Evolutionary conservation across 768 basidiomycete species (phyloP).

Genomic region (Hypholoma fasciculare): DNA sequence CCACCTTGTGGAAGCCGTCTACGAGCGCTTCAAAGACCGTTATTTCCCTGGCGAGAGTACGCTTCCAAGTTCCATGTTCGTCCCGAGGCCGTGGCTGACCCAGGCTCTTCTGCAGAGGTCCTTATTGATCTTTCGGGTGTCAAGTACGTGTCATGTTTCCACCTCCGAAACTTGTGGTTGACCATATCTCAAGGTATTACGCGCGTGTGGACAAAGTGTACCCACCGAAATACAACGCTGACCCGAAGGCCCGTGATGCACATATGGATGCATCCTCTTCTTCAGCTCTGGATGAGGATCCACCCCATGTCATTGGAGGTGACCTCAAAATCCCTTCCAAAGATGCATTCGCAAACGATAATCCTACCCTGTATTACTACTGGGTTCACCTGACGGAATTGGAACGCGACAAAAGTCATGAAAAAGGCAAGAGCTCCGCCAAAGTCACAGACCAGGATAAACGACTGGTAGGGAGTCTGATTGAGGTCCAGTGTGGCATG

Average conservation of each 20-base stretch:
- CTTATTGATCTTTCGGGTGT: conserved; percentile 85
- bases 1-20: conserved; percentile 92
- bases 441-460: conserved; percentile 56
- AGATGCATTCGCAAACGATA: conserved; percentile 70
- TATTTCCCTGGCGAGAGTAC: conserved; percentile 90
- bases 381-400: conserved; percentile 84
- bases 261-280: conserved; percentile 49
- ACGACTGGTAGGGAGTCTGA: conserved; percentile 72
- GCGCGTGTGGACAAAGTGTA: conserved; percentile 80
- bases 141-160: conserved; percentile 53
- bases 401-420: conserved; percentile 66
- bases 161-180: conserved; percentile 11
- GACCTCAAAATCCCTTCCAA: conserved; percentile 77
- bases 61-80: conserved; percentile 29
- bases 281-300: conserved; percentile 45
- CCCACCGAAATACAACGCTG: conserved; percentile 57
- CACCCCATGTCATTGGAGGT: conserved; percentile 70
- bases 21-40: conserved; percentile 94
- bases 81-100: conserved; percentile 7
- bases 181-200: conserved; percentile 59
- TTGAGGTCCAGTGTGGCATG: conserved; percentile 78
- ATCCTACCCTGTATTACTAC: conserved; percentile 84
- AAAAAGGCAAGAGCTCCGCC: conserved; percentile 52
- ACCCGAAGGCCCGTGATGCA: conserved; percentile 47
- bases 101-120: conserved; percentile 54